Evolutionary conservation across 2,329 filamentous ascomycete species (phyloP), one percentile per base, ranked within the genome.

Genomic region (Phyllosticta capitalensis): DNA sequence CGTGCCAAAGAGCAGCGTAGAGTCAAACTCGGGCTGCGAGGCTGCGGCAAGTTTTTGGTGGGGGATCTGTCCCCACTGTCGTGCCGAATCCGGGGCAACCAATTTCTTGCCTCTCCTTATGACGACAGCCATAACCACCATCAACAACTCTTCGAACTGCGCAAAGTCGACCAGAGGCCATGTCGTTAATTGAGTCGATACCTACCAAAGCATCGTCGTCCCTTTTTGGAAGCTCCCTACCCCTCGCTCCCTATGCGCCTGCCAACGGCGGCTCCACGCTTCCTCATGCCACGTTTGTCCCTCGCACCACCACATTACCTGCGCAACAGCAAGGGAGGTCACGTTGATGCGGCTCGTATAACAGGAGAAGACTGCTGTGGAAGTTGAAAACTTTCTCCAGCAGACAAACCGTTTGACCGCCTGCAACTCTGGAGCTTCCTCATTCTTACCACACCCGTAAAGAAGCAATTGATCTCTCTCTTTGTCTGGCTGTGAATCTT

Each of bases 1-100:
- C 56, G 56, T 58, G 56, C 56, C 51, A 49, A 54, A 58, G 53
- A 58, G 56, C 56, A 58, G 56, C 56, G 56, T 58, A 58, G 56
- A 58, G 56, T 58, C 56, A 58, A 54, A 58, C 56, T 24, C 14
- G 10, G 19, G 28, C 17, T n/a, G 51, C 50, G 50, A 52, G 51
- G 50, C 56, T 10, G 33, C 56, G 56, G 22, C 26, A 51, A 58
- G 50, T 49, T 58, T 58, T 58, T 58, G 45, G 56, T 49, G 56
- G 56, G 51, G 51, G 56, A 58, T 58, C 55, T 53, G 45, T 20
- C 53, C 28, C 53, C 14, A n/a, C 48, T 20, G 28, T 6, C 30
- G 21, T 54, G 33, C 9, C 21, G 50, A 21, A 6, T 52, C 48
- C 30, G 30, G 21, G 50, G 30, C 33, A 22, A 19, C n/a, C 51